phyloP scores from a whole-genome alignment of 1,284 basidiomycete genomes.

The Pterulicium gracile region DNA sequence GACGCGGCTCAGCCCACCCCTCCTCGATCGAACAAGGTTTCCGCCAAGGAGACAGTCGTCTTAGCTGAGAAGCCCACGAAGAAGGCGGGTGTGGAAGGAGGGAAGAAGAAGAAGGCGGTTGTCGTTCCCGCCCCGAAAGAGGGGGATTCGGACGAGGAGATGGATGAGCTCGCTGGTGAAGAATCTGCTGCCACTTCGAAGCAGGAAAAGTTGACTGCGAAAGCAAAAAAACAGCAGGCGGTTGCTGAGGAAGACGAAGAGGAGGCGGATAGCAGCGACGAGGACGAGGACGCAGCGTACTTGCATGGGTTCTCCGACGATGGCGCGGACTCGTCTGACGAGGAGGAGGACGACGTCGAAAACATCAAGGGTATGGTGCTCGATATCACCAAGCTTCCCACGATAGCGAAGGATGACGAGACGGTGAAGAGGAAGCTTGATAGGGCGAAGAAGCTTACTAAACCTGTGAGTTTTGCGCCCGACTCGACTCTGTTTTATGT shows the following conservation, averaged over 20 bases:
- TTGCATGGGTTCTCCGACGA: slow-evolving; percentile 71
- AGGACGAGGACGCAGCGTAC: slow-evolving; percentile 31
- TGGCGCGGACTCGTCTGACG: slow-evolving; percentile 59
- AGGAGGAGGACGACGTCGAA: slow-evolving; percentile 55
- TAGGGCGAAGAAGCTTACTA: slow-evolving; percentile 54
- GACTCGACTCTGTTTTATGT: slow-evolving; percentile 2
- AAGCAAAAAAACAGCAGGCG: neutral
- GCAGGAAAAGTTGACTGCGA: neutral
- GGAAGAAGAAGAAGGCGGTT: too few species aligned
- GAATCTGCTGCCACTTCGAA: too few species aligned
- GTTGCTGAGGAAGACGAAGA: slow-evolving; percentile 3
- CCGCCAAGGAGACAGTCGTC: too few species aligned
- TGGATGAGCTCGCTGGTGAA: too few species aligned
- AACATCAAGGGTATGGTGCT: slow-evolving; percentile 33
- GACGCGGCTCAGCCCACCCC: neutral
- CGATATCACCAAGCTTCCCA: slow-evolving; percentile 66
- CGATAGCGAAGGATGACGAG: slow-evolving; percentile 77
- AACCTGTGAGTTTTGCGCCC: slow-evolving; percentile 54
- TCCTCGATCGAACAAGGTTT: too few species aligned
- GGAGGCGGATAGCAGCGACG: slow-evolving; percentile 17
- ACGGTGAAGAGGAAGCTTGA: slow-evolving; percentile 73
- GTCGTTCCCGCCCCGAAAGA: too few species aligned
- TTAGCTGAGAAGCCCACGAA: too few species aligned
- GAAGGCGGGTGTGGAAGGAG: too few species aligned
- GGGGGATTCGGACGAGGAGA: too few species aligned